phyloP scores from a whole-genome alignment of 2,329 filamentous ascomycete species.

The Fusarium fujikuroi region DNA sequence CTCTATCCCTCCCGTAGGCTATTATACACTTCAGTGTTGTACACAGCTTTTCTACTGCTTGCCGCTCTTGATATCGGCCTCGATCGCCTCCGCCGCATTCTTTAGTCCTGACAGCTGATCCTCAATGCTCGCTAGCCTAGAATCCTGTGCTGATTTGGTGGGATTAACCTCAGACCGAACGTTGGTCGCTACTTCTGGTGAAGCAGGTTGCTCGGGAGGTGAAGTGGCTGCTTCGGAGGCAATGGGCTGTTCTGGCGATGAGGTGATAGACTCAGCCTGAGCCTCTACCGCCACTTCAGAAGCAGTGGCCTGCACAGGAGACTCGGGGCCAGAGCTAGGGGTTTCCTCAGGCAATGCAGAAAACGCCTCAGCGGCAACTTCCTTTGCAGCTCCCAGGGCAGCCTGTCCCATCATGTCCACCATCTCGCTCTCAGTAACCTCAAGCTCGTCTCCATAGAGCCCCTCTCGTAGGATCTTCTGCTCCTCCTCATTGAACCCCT shows the following conservation, averaged over 20 bases:
- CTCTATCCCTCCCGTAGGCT: slow-evolving; percentile 29
- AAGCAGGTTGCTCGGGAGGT: not conserved
- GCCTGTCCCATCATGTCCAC: slow-evolving; percentile 48
- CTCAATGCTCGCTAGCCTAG: slow-evolving; percentile 33
- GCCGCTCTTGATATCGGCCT: slow-evolving; percentile 36
- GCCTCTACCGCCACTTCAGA: not conserved
- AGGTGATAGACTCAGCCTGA: not conserved
- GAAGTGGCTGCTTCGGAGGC: not conserved
- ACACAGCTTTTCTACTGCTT: slow-evolving; percentile 41
- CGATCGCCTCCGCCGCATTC: slow-evolving; percentile 33
- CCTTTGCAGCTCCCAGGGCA: slow-evolving; percentile 27
- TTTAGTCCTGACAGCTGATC: slow-evolving; percentile 35
- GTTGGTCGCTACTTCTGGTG: not conserved
- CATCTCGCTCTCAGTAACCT: slow-evolving; percentile 52
- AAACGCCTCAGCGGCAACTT: slow-evolving; percentile 6
- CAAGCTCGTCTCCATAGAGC: slow-evolving; percentile 40
- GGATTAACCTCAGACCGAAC: not conserved
- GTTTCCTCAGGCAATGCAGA: not conserved
- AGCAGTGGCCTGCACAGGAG: not conserved
- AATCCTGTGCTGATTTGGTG: not conserved
- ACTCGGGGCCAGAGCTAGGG: not conserved
- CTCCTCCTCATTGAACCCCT: slow-evolving; percentile 54
- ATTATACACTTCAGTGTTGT: slow-evolving; percentile 42
- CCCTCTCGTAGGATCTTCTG: slow-evolving; percentile 48
- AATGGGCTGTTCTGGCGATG: not conserved